These are phyloP conservation scores for Solanum chacoense DNA, from an alignment of 305 asterid species.

Conservation along the genomic window DNA sequence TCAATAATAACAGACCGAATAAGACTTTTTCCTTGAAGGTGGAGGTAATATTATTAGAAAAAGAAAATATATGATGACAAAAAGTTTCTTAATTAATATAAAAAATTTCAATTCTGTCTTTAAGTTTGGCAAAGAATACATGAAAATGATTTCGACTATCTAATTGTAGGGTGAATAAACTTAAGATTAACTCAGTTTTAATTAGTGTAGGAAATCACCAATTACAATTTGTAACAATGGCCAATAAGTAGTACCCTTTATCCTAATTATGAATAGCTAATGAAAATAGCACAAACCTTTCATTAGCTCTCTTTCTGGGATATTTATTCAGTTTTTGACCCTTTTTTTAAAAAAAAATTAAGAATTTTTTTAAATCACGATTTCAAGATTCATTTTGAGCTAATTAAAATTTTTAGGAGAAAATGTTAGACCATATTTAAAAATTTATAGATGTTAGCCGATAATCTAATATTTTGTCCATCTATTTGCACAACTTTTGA, in stretches of 20 bases:
- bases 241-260: not conserved
- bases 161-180: not conserved
- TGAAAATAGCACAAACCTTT: not conserved
- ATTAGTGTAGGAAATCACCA: not conserved
- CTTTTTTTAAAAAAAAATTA: no score
- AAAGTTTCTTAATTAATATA: not conserved
- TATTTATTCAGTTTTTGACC: not conserved
- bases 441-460: not conserved
- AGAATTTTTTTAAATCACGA: no score
- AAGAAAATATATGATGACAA: not conserved
- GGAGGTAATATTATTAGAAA: not conserved
- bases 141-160: not conserved
- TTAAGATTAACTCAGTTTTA: not conserved
- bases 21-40: not conserved
- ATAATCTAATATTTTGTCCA: not conserved
- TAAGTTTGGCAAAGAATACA: no score
- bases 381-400: not conserved
- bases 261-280: not conserved
- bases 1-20: no score
- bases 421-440: not conserved
- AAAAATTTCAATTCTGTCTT: no score
- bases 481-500: not conserved
- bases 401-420: not conserved
- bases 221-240: not conserved
- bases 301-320: not conserved